phyloP scores from a whole-genome alignment of 345 rosid genomes.

The Gossypium mustelinum region DNA sequence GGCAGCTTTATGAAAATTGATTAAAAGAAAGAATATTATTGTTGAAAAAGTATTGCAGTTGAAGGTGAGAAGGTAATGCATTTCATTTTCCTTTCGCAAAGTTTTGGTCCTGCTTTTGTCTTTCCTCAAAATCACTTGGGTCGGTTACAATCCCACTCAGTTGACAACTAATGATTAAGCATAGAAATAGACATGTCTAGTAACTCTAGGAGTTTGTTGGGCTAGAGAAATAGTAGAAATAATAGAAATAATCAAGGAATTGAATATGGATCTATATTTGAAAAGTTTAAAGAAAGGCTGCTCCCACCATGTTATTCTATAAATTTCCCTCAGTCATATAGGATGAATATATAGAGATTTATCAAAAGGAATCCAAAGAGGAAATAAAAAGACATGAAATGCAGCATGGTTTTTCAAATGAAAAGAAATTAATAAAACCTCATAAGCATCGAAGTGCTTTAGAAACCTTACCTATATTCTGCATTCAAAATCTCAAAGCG shows the following conservation, averaged over 20 bases:
- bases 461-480: slow-evolving; percentile 56
- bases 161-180: background rate
- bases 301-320: background rate
- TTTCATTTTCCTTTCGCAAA: background rate
- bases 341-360: background rate
- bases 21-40: background rate
- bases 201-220: background rate
- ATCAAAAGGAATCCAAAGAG: background rate
- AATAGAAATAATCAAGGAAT: background rate
- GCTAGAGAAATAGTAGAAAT: background rate
- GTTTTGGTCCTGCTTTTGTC: background rate
- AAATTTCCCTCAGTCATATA: background rate
- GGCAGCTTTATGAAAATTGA: background rate
- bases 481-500: slow-evolving; percentile 81
- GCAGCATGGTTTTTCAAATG: slow-evolving; percentile 2
- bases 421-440: slow-evolving; percentile 1
- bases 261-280: background rate
- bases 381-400: background rate
- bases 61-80: background rate
- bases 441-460: background rate
- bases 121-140: background rate
- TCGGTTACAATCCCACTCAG: background rate
- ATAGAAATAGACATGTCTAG: background rate
- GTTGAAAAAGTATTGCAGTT: background rate
- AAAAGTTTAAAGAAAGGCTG: background rate